Percentiles rank a stretch among this genome's conserved stretches.
These are phyloP conservation scores for Cyclotella kingstonii DNA, from an alignment of 108 stramenopile species.

Conservation along the genomic window DNA sequence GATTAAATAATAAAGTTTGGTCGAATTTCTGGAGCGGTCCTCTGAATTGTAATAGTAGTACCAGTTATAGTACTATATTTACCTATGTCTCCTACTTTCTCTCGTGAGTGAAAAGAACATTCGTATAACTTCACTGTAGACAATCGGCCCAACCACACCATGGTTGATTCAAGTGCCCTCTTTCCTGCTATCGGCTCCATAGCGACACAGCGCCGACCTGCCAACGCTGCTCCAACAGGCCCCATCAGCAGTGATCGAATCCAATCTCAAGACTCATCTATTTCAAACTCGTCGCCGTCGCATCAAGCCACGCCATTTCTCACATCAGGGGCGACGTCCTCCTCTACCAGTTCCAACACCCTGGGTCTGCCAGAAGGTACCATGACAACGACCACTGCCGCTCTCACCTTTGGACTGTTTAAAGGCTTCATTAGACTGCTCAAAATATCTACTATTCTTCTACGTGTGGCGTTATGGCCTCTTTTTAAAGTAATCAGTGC, in stretches of 20 bases:
- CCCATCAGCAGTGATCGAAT: background rate
- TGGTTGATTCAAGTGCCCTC: conserved; percentile 14
- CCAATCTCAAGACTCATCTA: background rate
- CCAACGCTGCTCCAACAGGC: background rate
- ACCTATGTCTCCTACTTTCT: too few species aligned
- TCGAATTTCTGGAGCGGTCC: too few species aligned
- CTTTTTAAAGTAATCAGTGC: conserved; percentile 32
- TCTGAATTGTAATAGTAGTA: too few species aligned
- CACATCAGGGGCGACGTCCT: background rate
- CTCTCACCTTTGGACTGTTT: background rate
- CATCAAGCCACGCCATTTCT: background rate
- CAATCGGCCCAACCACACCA: too few species aligned
- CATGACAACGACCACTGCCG: background rate
- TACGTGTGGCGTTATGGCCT: conserved; percentile 57
- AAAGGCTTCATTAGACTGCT: conserved; percentile 19
- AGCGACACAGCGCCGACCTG: conserved; percentile 26
- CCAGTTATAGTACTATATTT: too few species aligned
- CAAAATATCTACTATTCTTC: conserved; percentile 26
- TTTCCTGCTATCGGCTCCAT: conserved; percentile 13
- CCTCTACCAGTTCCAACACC: background rate
- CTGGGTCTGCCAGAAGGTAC: background rate
- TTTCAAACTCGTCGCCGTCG: background rate
- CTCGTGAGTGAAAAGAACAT: too few species aligned
- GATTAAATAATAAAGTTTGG: too few species aligned
- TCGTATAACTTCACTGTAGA: too few species aligned